Evolutionary conservation across 164 flowering plant species (phyloP).

Genomic region (Umbilicus rupestris): DNA sequence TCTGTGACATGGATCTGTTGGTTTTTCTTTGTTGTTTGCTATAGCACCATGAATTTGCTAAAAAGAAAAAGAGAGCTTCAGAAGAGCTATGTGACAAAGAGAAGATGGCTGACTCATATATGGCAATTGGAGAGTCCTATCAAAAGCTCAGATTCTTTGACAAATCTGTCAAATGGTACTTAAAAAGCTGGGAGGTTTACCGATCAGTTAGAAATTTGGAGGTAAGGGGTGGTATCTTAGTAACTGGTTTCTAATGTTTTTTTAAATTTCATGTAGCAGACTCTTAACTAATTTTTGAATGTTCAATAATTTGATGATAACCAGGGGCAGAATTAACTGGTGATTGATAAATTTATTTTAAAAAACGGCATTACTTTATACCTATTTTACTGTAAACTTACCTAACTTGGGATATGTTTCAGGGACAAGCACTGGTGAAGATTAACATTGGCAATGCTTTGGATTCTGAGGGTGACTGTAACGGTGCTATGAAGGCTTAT

Average conservation of each 20-base stretch:
- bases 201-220: conserved; percentile 69
- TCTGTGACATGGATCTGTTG: conserved; percentile 3
- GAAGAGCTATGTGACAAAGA: conserved; percentile 81
- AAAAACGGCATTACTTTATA: not conserved
- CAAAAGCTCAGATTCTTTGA: conserved; percentile 68
- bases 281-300: not conserved
- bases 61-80: conserved; percentile 66
- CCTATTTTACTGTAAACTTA: not conserved
- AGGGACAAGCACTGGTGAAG: conserved; percentile 90
- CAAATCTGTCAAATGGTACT: conserved; percentile 82
- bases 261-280: not conserved
- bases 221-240: conserved; percentile 29
- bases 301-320: not conserved
- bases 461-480: conserved; percentile 67
- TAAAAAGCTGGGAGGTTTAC: conserved; percentile 58
- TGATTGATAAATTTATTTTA: not conserved
- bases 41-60: conserved; percentile 68
- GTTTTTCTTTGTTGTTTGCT: conserved; percentile 13
- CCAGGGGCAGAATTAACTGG: not conserved
- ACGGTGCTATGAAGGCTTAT: conserved; percentile 67
- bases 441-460: conserved; percentile 68
- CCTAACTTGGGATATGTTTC: conserved; percentile 10
- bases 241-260: conserved; percentile 5
- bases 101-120: conserved; percentile 72
- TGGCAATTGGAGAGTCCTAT: conserved; percentile 81